Percentiles rank a stretch among this genome's conserved stretches.
Evolutionary conservation across 495 filamentous ascomycete species (phyloP).

Genomic region (Penicillium ochrochloron): DNA sequence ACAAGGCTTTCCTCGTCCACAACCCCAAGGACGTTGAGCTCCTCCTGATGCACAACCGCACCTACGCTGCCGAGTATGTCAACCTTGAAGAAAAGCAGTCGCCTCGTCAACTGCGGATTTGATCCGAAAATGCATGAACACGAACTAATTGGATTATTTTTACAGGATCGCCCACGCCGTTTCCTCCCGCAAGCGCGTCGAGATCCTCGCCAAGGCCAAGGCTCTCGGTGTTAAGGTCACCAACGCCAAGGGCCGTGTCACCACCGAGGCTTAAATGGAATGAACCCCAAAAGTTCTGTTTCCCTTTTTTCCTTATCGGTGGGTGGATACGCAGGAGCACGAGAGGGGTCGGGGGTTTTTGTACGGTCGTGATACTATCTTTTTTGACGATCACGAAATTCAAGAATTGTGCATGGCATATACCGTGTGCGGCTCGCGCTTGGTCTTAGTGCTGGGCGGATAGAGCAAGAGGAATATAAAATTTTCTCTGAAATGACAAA

Average conservation of each 20-base stretch:
- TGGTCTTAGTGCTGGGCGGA: slow-evolving; percentile 35
- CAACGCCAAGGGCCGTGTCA: slow-evolving; percentile 97
- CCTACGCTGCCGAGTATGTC: slow-evolving; percentile 95
- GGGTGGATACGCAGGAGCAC: slow-evolving; percentile 29
- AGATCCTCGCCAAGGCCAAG: slow-evolving; percentile 95
- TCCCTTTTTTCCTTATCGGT: slow-evolving; percentile 30
- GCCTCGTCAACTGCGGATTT: neutral
- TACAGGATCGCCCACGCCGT: slow-evolving; percentile 92
- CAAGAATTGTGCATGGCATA: slow-evolving; percentile 42
- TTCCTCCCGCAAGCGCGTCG: slow-evolving; percentile 96
- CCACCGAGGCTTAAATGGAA: slow-evolving; percentile 85
- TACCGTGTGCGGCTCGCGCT: slow-evolving; percentile 37
- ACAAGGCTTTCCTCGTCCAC: slow-evolving; percentile 99
- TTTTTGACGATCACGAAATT: slow-evolving; percentile 43
- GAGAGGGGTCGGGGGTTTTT: slow-evolving; percentile 37
- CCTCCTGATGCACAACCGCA: slow-evolving; percentile 99
- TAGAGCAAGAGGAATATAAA: slow-evolving; percentile 31
- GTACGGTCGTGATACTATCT: slow-evolving; percentile 38
- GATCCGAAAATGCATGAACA: slow-evolving; percentile 11
- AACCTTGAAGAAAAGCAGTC: neutral
- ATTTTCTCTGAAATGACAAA: slow-evolving; percentile 40
- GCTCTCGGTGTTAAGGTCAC: slow-evolving; percentile 98
- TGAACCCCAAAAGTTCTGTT: slow-evolving; percentile 40
- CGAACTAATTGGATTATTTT: slow-evolving; percentile 15
- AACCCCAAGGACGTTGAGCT: slow-evolving; percentile 95